phyloP scores from a whole-genome alignment of 306 rosid genomes.

The Potentilla sterilis region DNA sequence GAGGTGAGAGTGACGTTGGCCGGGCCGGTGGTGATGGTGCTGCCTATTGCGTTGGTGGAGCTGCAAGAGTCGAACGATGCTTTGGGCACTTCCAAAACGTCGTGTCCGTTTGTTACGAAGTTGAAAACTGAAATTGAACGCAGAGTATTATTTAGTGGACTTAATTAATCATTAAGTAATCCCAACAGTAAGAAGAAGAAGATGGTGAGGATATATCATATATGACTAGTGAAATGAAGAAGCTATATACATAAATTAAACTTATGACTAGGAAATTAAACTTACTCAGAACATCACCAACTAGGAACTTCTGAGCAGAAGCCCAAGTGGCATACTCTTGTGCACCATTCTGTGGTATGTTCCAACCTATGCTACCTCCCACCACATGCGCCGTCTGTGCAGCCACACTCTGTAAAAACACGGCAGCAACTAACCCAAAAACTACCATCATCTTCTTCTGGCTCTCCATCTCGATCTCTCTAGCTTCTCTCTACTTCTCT shows the following conservation, averaged over 20 bases:
- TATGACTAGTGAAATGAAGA: neutral
- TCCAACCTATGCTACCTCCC: constrained; percentile 41
- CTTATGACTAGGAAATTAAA: too few species aligned
- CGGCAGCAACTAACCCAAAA: neutral
- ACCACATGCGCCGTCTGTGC: constrained; percentile 35
- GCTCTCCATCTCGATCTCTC: constrained; percentile 5
- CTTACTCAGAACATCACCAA: constrained; percentile 38
- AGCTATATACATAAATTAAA: neutral
- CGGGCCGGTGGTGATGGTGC: constrained; percentile 17
- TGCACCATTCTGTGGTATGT: constrained; percentile 5
- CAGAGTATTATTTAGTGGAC: too few species aligned
- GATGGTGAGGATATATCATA: neutral
- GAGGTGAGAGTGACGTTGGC: constrained; percentile 15
- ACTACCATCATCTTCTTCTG: neutral
- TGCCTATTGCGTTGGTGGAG: neutral
- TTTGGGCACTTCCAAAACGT: constrained; percentile 11
- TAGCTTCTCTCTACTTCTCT: neutral
- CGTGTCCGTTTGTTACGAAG: constrained; percentile 3
- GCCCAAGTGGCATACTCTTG: constrained; percentile 39
- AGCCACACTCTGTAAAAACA: constrained; percentile 18
- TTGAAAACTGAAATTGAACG: constrained; percentile 1
- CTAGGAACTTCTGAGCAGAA: constrained; percentile 2
- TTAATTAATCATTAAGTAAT: too few species aligned
- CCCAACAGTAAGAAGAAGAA: too few species aligned
- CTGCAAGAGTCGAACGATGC: constrained; percentile 14